Conservation (phyloP, 192 early-diverging fungal genomes). For the Coemansia sp. region DNA sequence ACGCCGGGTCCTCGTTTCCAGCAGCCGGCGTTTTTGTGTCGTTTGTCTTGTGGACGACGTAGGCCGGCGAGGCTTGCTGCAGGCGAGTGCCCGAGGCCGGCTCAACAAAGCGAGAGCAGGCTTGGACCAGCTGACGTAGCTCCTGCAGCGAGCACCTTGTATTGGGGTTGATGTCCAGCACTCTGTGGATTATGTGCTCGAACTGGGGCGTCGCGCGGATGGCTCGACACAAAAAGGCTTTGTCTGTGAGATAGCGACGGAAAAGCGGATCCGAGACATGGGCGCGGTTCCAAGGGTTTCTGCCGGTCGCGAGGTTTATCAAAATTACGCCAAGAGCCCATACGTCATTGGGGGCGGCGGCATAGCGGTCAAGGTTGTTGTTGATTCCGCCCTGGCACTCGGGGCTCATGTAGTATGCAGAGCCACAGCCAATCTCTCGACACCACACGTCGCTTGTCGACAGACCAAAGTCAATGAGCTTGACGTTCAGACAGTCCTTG, state of each 20-base stretch:
- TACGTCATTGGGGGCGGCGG: slow-evolving; percentile 76
- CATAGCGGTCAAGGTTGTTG: slow-evolving; percentile 56
- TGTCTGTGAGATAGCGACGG: slow-evolving; percentile 63
- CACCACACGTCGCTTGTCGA: slow-evolving; percentile 72
- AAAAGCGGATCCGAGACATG: slow-evolving; percentile 74
- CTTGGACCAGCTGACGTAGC: slow-evolving; percentile 41
- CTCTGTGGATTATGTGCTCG: slow-evolving; percentile 65
- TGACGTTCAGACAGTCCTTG: slow-evolving; percentile 54
- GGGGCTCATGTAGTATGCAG: slow-evolving; percentile 85
- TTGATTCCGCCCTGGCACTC: slow-evolving; percentile 66
- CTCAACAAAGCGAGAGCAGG: slow-evolving; percentile 41
- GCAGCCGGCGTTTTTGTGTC: slow-evolving; percentile 1
- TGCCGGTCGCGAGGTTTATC: slow-evolving; percentile 80
- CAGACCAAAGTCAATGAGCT: slow-evolving; percentile 90
- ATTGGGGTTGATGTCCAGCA: slow-evolving; percentile 67
- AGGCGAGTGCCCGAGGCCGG: slow-evolving; percentile 2
- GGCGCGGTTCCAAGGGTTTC: slow-evolving; percentile 77
- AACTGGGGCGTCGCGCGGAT: slow-evolving; percentile 67
- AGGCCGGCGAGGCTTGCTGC: slow-evolving; percentile 8
- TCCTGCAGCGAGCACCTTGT: slow-evolving; percentile 56
- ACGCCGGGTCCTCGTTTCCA: neutral
- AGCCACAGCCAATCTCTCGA: slow-evolving; percentile 82
- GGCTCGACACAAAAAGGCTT: slow-evolving; percentile 61
- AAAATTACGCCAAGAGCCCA: slow-evolving; percentile 89
- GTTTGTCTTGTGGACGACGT: neutral